Evolutionary conservation across 2,329 filamentous ascomycete species (phyloP), one percentile per base, ranked within the genome.

Genomic region (Ophioceras dolichostomum): DNA sequence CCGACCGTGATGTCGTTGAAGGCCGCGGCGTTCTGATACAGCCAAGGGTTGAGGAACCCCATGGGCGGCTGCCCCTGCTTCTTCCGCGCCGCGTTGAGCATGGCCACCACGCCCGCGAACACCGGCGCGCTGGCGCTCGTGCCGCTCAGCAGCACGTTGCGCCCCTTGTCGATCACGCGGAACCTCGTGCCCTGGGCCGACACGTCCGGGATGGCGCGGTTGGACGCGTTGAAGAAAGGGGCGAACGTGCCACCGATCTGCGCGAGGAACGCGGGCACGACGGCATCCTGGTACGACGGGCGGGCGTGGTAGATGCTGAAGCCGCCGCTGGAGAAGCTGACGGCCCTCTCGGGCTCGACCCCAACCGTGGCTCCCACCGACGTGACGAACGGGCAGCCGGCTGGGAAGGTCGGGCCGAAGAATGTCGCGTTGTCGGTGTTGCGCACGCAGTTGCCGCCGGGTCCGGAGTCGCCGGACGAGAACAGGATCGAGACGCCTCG

Each of bases 401-500:
- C 46, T 0, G 46, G 46, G 39, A 65, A 44, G 51, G 59, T 39
- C 61, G 76, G 33, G 39, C 57, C 48, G 45, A 58, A 57, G 42
- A 53, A 57, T 2, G 55, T 45, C 17, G 49, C 46, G 34, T 47
- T 41, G 42, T 58, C 76, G 17, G 58, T 55, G 47, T 79, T 72
- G 10, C 77, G 73, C 17, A 66, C 68, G 38, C 67, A 70, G 46
- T 74, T 72, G 41, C 79, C 64, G n/a, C 81, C 66, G 0, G 75
- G 72, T 5, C 80, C 73, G 54, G 50, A 83, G 65, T 40, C 79
- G 62, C 60, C 60, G 0, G 68, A 73, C 10, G 69, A 64, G 51
- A 79, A 74, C 21, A 83, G 56, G n/a, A 82, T 62, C 2, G 71
- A 70, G 4, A 79, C 68, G n/a, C 79, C 79, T 29, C 77, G 72